phyloP scores from a whole-genome alignment of 176 grass and related monocot species.

The Calamus simplicifolius region DNA sequence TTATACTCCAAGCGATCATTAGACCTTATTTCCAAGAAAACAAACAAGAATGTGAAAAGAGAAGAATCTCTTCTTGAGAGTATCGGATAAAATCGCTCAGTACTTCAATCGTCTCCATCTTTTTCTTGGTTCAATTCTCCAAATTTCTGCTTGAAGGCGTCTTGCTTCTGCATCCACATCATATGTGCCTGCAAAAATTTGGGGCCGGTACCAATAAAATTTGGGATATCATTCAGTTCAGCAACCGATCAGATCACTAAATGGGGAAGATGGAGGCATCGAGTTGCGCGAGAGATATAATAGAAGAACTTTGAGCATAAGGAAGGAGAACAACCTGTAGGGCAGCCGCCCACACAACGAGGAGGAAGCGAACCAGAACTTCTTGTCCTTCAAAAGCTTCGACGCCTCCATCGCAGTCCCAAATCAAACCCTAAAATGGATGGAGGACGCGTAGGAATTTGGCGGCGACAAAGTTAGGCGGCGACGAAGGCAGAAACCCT shows the following conservation, averaged over 20 bases:
- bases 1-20: too few relatives aligned
- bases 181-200: constrained; percentile 48
- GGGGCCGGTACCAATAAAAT: too few relatives aligned
- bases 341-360: constrained; percentile 64
- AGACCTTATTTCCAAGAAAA: too few relatives aligned
- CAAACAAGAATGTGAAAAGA: too few relatives aligned
- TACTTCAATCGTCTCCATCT: too few relatives aligned
- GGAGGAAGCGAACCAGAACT: constrained; percentile 67
- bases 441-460: too few relatives aligned
- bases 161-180: constrained; percentile 85
- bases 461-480: too few relatives aligned
- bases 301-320: background rate
- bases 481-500: too few relatives aligned
- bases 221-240: background rate
- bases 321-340: constrained; percentile 44
- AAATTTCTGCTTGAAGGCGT: constrained; percentile 86
- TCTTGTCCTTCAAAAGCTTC: constrained; percentile 78
- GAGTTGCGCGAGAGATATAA: background rate
- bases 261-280: background rate
- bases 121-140: constrained; percentile 12
- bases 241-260: background rate
- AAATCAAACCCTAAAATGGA: too few relatives aligned
- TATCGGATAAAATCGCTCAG: too few relatives aligned
- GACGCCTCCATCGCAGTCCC: constrained; percentile 24
- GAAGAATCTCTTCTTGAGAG: too few relatives aligned